Evolutionary conservation across 495 filamentous ascomycete species (phyloP), one percentile per base, ranked within the genome.

Genomic region (Bathelium albidoporum): DNA sequence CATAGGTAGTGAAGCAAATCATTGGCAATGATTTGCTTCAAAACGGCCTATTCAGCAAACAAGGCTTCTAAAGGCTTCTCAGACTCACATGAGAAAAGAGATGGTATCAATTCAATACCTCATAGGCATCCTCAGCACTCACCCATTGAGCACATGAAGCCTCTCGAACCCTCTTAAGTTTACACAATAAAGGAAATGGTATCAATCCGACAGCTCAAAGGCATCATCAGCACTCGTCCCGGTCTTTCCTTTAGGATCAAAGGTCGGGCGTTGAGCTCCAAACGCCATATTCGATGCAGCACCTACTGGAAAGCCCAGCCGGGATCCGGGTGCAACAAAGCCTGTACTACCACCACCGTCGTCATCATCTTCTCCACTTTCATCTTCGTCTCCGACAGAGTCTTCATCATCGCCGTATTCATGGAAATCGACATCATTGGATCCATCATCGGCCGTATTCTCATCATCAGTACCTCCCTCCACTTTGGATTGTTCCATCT

Each of bases 381-480:
- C 66, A 24, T 32, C 55, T 24, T 66, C 68, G 1, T 63, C 43
- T 49, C 18, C 65, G 14, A 11, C 65, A 14, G 58, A 62, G 12
- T 70, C 62, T 24, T 68, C 66, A 39, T 65, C 59, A 29, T 65
- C 28, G 31, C 9, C 45, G 49, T 68, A 59, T 22, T 45, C 31
- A 36, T 60, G 2, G 2, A 34, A 16, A 41, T 49, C 66, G 26
- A 62, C 58, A 24, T 62, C 63, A 2, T 66, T 60, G 31, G 36
- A 64, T 9, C 53, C 64, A 4, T 67, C 58, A 24, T 22, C 64
- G 32, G 60, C 62, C 11, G 43, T 52, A 11, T 62, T 55, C 1
- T 64, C 62, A n/a, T 43, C 58, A 26, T 63, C 60, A 5, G 32
- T 2, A 12, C 22, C 61, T 24, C 20, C 10, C 28, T 58, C 52